Conservation (phyloP, 1,284 basidiomycete genomes). For the Ganoderma multipileum region DNA sequence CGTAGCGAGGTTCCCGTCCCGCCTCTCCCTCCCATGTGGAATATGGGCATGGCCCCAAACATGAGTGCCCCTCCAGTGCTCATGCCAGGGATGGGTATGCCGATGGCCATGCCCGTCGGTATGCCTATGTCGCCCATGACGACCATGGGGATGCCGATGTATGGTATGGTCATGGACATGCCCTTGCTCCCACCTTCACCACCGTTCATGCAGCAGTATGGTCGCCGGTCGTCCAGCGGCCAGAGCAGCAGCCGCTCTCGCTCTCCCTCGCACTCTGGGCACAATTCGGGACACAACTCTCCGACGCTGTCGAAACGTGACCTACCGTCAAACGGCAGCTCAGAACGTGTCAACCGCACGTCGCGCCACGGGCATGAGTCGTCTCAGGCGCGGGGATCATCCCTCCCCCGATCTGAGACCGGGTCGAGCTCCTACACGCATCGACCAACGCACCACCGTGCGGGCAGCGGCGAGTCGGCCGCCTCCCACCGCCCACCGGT, state of each 20-base stretch:
- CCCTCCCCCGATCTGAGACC: conserved; percentile 25
- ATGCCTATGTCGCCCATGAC: conserved; percentile 39
- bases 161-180: conserved; percentile 49
- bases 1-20: conserved; percentile 29
- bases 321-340: conserved; percentile 30
- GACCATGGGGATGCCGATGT: conserved; percentile 52
- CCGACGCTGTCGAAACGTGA: conserved; percentile 31
- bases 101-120: conserved; percentile 36
- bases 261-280: conserved; percentile 36
- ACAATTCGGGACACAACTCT: conserved; percentile 41
- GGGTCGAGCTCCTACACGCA: conserved; percentile 10
- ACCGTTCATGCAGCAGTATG: conserved; percentile 73
- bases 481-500: conserved; percentile 11
- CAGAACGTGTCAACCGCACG: conserved; percentile 33
- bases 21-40: conserved; percentile 29
- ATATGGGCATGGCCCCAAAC: conserved; percentile 21
- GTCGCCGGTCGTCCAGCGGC: conserved; percentile 31
- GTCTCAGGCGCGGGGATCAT: conserved; percentile 19
- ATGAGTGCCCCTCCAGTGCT: conserved; percentile 40
- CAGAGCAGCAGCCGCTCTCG: conserved; percentile 23
- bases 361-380: conserved; percentile 19
- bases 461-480: conserved; percentile 30
- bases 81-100: conserved; percentile 12
- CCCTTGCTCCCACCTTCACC: conserved; percentile 76
- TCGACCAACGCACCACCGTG: conserved; percentile 29